Evolutionary conservation across 1,284 basidiomycete species (phyloP).

Genomic region (Ustilago lituana): DNA sequence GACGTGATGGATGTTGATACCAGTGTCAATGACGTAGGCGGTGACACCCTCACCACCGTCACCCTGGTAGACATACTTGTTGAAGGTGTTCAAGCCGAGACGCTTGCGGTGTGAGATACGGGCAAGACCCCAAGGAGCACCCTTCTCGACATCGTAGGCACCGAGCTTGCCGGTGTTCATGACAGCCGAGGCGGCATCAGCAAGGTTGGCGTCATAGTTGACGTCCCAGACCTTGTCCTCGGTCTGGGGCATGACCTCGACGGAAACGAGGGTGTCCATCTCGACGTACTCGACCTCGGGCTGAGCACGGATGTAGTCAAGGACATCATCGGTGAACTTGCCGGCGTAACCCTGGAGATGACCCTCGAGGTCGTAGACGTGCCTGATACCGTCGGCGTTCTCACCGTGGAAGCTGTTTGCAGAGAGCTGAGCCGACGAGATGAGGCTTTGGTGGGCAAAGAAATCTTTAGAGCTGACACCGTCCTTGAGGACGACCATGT

Average conservation of each 20-base stretch:
- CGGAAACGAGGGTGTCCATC: constrained; percentile 72
- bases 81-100: constrained; percentile 85
- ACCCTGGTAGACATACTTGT: constrained; percentile 80
- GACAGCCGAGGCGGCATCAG: constrained; percentile 69
- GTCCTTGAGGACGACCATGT: constrained; percentile 66
- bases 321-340: constrained; percentile 77
- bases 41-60: constrained; percentile 89
- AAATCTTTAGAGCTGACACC: constrained; percentile 56
- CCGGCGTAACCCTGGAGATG: constrained; percentile 83
- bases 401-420: constrained; percentile 53
- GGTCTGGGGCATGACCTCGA: constrained; percentile 61
- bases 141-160: constrained; percentile 72
- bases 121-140: constrained; percentile 95
- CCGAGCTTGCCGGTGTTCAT: constrained; percentile 55
- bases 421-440: constrained; percentile 51
- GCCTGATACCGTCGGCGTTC: constrained; percentile 52
- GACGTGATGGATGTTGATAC: constrained; percentile 85
- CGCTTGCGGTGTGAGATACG: constrained; percentile 87
- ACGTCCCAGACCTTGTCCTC: constrained; percentile 56
- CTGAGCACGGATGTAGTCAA: constrained; percentile 82
- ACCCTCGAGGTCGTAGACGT: constrained; percentile 60
- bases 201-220: constrained; percentile 74
- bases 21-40: constrained; percentile 78
- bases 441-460: constrained; percentile 52
- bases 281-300: constrained; percentile 95